Evolutionary conservation across 163 green algal genomes (phyloP).

Genomic region (Scenedesmus sp.): DNA sequence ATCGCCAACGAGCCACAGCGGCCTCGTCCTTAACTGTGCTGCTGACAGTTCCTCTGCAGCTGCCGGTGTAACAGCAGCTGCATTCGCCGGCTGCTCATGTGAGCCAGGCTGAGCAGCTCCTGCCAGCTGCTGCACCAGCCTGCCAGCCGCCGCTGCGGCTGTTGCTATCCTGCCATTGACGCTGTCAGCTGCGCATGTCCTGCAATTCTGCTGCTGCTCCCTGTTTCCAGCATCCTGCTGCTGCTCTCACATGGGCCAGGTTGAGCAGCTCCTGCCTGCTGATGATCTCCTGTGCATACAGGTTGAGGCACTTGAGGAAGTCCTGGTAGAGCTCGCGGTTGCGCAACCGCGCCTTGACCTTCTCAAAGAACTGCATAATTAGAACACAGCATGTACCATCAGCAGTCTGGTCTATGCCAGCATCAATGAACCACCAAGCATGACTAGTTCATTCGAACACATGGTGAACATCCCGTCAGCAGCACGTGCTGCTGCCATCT

Average conservation of each 20-base stretch:
- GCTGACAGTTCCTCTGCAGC: background rate
- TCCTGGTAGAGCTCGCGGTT: constrained; percentile 87
- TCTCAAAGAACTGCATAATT: constrained; percentile 79
- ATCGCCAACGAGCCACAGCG: background rate
- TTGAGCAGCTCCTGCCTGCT: constrained; percentile 85
- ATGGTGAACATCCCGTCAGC: too few species aligned
- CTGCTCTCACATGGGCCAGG: constrained; percentile 66
- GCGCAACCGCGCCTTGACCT: constrained; percentile 75
- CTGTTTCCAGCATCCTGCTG: background rate
- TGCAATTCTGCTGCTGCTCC: background rate
- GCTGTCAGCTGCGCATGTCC: background rate
- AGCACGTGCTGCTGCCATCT: too few species aligned
- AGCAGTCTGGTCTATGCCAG: background rate
- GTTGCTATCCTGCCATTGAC: background rate
- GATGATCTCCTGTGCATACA: constrained; percentile 97
- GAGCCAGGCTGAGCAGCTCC: constrained; percentile 80
- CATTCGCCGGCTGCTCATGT: background rate
- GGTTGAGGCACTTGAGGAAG: constrained; percentile 97
- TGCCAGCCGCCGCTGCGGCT: background rate
- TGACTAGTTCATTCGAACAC: too few species aligned
- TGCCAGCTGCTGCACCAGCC: background rate
- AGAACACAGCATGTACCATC: background rate
- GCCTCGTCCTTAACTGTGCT: constrained; percentile 13
- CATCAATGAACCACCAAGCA: background rate
- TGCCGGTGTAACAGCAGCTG: background rate